phyloP scores from a whole-genome alignment of 2,329 filamentous ascomycete species.

The Beauveria sp. region DNA sequence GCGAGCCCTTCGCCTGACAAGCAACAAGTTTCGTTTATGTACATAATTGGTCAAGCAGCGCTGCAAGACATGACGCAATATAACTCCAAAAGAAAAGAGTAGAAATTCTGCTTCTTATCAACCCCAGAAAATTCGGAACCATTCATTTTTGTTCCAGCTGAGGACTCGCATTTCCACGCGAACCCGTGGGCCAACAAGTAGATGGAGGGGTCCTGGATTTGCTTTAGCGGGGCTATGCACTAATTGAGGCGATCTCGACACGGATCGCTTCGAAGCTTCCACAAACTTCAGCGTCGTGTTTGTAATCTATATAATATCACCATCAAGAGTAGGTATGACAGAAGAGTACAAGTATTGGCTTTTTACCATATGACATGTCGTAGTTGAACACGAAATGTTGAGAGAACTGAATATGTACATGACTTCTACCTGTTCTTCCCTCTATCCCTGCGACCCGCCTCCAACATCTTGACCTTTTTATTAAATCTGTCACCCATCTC shows the following conservation, averaged over 20 bases:
- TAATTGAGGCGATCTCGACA: background rate
- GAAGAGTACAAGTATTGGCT: background rate
- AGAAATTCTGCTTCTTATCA: background rate
- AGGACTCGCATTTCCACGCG: no score
- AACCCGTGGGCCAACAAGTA: background rate
- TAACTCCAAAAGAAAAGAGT: no score
- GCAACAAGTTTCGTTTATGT: slow-evolving; percentile 4
- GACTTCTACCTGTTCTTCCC: slow-evolving; percentile 32
- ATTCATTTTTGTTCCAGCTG: no score
- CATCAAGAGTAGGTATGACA: background rate
- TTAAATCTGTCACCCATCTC: slow-evolving; percentile 69
- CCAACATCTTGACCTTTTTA: slow-evolving; percentile 56
- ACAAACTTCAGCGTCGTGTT: background rate
- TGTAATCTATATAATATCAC: background rate
- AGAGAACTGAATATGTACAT: background rate
- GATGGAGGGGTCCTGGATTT: background rate
- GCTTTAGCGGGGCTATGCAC: slow-evolving; percentile 3
- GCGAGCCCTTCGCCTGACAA: background rate
- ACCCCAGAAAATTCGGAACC: background rate
- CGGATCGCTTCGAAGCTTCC: slow-evolving; percentile 2
- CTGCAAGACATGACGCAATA: background rate
- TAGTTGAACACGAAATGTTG: background rate
- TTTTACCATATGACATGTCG: background rate
- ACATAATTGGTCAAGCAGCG: slow-evolving; percentile 1
- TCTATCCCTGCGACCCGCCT: slow-evolving; percentile 37